Conservation (phyloP, 441 rosid genomes). For the Populus hybrid region DNA sequence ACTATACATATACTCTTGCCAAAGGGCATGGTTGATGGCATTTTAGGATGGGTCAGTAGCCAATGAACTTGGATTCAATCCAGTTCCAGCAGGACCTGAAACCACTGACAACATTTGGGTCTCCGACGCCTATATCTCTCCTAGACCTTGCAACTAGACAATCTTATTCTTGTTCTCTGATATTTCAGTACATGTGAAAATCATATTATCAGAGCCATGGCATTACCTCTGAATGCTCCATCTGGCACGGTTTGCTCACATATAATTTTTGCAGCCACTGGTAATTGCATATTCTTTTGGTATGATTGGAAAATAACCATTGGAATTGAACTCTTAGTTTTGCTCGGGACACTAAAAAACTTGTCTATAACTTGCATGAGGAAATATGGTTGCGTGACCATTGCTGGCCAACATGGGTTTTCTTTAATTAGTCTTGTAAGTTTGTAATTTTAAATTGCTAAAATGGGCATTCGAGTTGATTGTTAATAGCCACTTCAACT, state of each 20-base stretch:
- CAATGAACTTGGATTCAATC: neutral
- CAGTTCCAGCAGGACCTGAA: neutral
- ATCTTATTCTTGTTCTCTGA: neutral
- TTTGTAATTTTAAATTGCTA: neutral
- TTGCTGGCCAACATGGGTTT: neutral
- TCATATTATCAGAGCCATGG: neutral
- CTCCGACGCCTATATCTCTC: neutral
- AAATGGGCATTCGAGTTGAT: neutral
- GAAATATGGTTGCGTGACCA: neutral
- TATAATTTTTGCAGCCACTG: neutral
- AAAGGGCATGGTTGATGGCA: neutral
- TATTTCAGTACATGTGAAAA: neutral
- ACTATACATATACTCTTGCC: neutral
- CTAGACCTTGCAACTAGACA: neutral
- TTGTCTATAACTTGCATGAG: neutral
- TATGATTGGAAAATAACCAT: neutral
- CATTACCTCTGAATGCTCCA: no score
- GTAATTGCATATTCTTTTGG: neutral
- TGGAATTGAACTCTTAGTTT: neutral
- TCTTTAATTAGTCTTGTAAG: neutral
- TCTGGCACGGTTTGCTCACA: neutral
- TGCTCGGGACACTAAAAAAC: neutral
- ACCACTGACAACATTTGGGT: neutral
- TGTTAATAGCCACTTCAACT: neutral
- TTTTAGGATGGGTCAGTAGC: neutral